Base-by-base conservation (phyloP, 768 basidiomycete genomes). In the Lentinula detonsa region DNA sequence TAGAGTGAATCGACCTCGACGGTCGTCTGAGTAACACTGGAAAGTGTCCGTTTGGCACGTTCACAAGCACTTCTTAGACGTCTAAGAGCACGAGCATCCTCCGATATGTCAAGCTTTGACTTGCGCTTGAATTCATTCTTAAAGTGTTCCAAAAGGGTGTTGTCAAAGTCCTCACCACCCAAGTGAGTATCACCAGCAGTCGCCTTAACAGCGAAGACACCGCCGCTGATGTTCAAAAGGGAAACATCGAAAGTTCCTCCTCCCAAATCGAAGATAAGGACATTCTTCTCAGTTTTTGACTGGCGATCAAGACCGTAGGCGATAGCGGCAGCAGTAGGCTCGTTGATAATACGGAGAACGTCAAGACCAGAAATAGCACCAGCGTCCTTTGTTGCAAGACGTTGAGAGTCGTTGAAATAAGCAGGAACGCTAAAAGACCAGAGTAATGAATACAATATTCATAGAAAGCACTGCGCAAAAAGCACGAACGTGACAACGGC, bases 171-270 rank as follows among this genome's bases (percentile, higher is more conserved):
- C 80, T 99, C 97, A 80, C 97, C 97, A 81, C 96, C 97, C 75
- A 98, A 82, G 78, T 98, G 97, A 67, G 97, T 99, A 76, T 98
- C 95, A 81, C 97, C 97, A 68, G 95, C 95, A 65, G 97, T 98
- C 48, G 97, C 95, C 84, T 98, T 98, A 73, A 98, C 96, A 67
- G 95, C 95, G 73, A 98, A 98, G 72, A 98, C 94, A 78, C 96
- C 96, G 72, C 95, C 95, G 66, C 83, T 92, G 81, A 98, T 98
- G 78, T 94, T 95, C 67, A 99, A 85, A 60, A 99, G 87, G 59
- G 97, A 99, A 60, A 98, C 97, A 90, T 98, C 97, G 82, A 99
- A 98, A 66, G 97, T 99, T 81, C 96, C 96, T 82, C 96, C 96
- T 73, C 96, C 96, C 62, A 99, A 84, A 82, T 99, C 96, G 82